Evolutionary conservation across 75 land plant genomes (phyloP), one percentile per base, ranked within the genome.

Genomic region (Cupressus sempervirens): DNA sequence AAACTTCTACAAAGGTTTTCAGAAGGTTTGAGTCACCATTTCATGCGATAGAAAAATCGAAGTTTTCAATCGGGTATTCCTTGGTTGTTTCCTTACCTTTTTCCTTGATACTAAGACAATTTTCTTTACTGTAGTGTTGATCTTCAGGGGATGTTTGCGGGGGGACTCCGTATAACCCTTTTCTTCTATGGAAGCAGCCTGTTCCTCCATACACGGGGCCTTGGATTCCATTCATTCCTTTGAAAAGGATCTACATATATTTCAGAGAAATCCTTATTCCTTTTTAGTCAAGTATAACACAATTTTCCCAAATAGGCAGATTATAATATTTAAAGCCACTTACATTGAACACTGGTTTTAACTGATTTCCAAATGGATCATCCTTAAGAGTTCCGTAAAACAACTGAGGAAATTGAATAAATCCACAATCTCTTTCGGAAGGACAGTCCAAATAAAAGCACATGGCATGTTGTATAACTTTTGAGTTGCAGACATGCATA

Each of bases 141-240:
- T 38, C 67, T 8, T 32, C 36, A 45, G 80, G 41, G 1, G 88
- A 89, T 8, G 76, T 58, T 15, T 13, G 53, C 15, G 90, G 91
- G 1, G 81, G 82, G 45, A 38, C n/a, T 6, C 88, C 90, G 43
- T 90, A 90, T 2, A 90, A 53, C 4, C 85, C 76, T 85, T 90
- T 88, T 86, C 91, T 84, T 73, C 90, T 58, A 53, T 86, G 90
- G 54, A 90, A 68, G 72, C 90, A 88, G 8, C 90, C 82, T 40
- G 91, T 88, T 82, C 91, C 91, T 7, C 62, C 26, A 40, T 91
- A 91, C 40, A 74, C 12, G 0, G 85, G 82, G 5, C 88, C 90
- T 84, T 91, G 87, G 65, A 90, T 54, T 58, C 90, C 90, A 3
- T 34, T 72, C 11, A 86, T 45, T 73, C 91, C 91, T 18, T 48